Evolutionary conservation across 1,139 yeast species (phyloP), one percentile per base, ranked within the genome.

Genomic region (Zygoascus meyerae): DNA sequence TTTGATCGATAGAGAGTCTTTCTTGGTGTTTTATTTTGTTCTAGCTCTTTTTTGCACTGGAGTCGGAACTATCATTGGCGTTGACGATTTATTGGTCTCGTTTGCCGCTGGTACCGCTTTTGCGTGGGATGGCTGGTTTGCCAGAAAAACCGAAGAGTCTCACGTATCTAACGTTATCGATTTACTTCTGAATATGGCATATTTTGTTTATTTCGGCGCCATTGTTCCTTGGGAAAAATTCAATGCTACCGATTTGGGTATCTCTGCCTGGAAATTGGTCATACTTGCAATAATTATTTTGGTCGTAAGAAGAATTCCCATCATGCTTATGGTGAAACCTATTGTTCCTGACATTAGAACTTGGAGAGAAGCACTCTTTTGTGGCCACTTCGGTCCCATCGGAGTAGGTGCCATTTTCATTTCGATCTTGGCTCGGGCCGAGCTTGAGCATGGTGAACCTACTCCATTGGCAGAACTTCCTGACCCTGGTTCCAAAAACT

Each of bases 341-440:
- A 63, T 90, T 12, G 83, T 86, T n/a, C 96, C 97, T 0, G 97
- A 90, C 64, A 79, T 92, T 39, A 81, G 86, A 57, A 80, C 92
- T 32, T 90, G 97, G 97, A 78, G 95, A 66, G 97, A 92, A 62
- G 97, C 97, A 0, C 62, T 92, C 6, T 89, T 92, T 61, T 90
- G 95, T 65, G 97, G 97, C 17, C 97, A 92, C 69, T 92, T 92
- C 65, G 98, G 98, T 40, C 98, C 98, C 8, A 87, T 92, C 62
- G 98, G 98, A 47, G 98, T 92, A 9, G 97, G 97, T 54, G 97
- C 97, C 1, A 78, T 92, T 16, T 92, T 86, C 67, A 95, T 95
- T 16, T 81, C 90, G 11, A 83, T 92, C 50, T 70, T 90, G 56
- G 92, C 96, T 1, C 76, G 94, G 55, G 78, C 80, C 14, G 92